Conservation (phyloP, 208 protist species). For the Acanthamoeba royreba region DNA sequence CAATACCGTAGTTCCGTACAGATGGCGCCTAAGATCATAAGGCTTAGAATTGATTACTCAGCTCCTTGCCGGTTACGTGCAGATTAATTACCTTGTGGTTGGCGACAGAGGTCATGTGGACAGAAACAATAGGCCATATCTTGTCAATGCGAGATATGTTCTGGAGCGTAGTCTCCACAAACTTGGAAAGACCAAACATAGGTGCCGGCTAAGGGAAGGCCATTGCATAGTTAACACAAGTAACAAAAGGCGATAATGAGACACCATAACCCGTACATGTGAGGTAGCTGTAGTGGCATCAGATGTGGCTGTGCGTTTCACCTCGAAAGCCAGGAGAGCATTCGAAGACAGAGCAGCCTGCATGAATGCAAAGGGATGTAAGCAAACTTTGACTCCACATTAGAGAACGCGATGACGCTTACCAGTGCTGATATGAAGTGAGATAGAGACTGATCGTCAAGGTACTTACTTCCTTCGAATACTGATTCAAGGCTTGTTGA, state of each 20-base stretch:
- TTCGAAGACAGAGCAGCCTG: neutral
- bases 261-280: neutral
- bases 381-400: too few relatives aligned
- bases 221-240: neutral
- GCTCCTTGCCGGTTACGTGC: neutral
- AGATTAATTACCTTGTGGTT: constrained; percentile 19
- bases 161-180: constrained; percentile 48
- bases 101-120: constrained; percentile 30
- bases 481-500: neutral
- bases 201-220: neutral
- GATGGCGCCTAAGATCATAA: neutral
- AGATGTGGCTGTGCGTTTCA: neutral
- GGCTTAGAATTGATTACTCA: neutral
- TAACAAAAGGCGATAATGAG: neutral
- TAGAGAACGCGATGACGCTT: neutral
- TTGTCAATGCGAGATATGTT: constrained; percentile 63
- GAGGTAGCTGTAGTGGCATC: neutral
- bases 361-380: too few relatives aligned
- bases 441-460: neutral
- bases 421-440: neutral
- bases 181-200: constrained; percentile 56
- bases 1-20: constrained; percentile 1
- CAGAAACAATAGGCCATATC: constrained; percentile 51
- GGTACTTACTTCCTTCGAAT: constrained; percentile 5
- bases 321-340: neutral